Conservation (phyloP, 2,329 filamentous ascomycete genomes). For the Cladosporium sphaerospermum region DNA sequence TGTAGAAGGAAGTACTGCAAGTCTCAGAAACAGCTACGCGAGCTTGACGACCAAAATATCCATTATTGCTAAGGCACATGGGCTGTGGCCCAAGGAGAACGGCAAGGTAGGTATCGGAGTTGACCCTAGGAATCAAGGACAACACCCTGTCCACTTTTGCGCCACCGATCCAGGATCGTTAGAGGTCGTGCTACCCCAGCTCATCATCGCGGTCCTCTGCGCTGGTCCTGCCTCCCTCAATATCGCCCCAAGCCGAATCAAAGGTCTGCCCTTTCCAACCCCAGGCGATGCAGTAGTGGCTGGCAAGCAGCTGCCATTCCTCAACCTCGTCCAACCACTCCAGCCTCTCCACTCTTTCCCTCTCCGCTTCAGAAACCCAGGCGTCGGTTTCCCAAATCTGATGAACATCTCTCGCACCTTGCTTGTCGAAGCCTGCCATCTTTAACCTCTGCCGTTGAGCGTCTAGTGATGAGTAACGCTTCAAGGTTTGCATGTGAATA, state of each 20-base stretch:
- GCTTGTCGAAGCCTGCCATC: conserved; percentile 57
- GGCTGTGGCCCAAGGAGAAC: too few relatives aligned
- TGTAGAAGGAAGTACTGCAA: too few relatives aligned
- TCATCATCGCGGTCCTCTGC: conserved; percentile 14
- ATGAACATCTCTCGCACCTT: conserved; percentile 54
- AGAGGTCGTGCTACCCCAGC: not conserved
- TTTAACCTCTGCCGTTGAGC: conserved; percentile 64
- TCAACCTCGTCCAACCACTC: conserved; percentile 94
- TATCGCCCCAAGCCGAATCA: not conserved
- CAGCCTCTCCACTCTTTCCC: conserved; percentile 67
- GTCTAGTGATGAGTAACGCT: conserved; percentile 60
- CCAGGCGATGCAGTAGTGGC: conserved; percentile 88
- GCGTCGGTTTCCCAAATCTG: conserved; percentile 60
- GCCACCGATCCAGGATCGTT: too few relatives aligned
- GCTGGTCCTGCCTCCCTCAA: conserved; percentile 13
- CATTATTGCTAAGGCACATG: too few relatives aligned
- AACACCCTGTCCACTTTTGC: too few relatives aligned
- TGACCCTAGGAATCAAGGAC: too few relatives aligned
- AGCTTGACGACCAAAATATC: too few relatives aligned
- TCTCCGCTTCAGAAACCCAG: conserved; percentile 68
- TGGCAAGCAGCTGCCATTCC: conserved; percentile 81
- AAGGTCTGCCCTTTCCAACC: conserved; percentile 57
- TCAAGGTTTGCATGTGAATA: conserved; percentile 78
- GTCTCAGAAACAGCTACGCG: too few relatives aligned
- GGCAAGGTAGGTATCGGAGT: too few relatives aligned